Evolutionary conservation across 2,329 filamentous ascomycete species (phyloP).

Genomic region (Talaromyces sp.): DNA sequence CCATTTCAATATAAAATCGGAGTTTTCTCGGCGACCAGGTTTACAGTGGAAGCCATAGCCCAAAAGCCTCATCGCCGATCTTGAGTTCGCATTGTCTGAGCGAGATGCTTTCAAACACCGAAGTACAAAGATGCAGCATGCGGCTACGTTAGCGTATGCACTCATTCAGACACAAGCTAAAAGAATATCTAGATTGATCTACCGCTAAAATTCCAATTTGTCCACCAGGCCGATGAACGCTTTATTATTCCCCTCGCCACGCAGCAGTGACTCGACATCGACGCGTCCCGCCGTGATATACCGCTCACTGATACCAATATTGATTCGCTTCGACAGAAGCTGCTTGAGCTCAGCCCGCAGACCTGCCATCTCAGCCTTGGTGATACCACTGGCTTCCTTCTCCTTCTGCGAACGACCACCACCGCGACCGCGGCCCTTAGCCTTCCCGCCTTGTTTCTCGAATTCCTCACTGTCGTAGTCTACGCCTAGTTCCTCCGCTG

Average conservation of each 20-base stretch:
- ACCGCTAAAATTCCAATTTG: slow-evolving; percentile 36
- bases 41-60: background rate
- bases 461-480: slow-evolving; percentile 91
- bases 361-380: slow-evolving; percentile 66
- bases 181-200: background rate
- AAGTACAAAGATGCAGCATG: background rate
- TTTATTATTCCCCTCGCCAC: slow-evolving; percentile 56
- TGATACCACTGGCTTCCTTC: slow-evolving; percentile 60
- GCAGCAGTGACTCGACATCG: slow-evolving; percentile 70
- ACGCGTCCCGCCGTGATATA: slow-evolving; percentile 81
- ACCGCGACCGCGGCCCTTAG: slow-evolving; percentile 67
- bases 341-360: slow-evolving; percentile 67
- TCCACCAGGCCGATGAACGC: slow-evolving; percentile 60
- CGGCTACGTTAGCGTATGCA: background rate
- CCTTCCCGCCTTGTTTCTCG: slow-evolving; percentile 56
- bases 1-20: too few relatives aligned
- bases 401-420: slow-evolving; percentile 70
- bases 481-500: slow-evolving; percentile 87
- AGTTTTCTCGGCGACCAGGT: background rate
- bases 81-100: background rate
- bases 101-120: background rate
- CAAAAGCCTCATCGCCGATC: background rate
- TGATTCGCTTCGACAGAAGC: slow-evolving; percentile 67
- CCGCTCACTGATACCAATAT: slow-evolving; percentile 78
- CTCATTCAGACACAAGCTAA: background rate